These are phyloP conservation scores for Telfairia occidentalis DNA, from an alignment of 331 rosid species.

Conservation along the genomic window DNA sequence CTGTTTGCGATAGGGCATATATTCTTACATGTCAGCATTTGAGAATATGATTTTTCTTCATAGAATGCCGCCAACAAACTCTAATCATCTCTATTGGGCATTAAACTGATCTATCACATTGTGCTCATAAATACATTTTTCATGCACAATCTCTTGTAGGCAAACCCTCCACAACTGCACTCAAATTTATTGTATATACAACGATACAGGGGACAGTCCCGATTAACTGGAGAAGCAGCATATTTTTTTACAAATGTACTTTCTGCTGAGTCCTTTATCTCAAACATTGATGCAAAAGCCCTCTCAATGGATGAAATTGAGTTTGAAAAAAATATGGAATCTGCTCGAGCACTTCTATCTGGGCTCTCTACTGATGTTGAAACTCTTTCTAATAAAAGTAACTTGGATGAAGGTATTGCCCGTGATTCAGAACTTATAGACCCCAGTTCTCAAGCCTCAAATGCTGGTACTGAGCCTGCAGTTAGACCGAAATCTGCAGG, in stretches of 20 bases:
- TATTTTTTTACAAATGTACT: constrained; percentile 90
- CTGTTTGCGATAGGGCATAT: neutral
- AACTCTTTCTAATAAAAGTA: constrained; percentile 31
- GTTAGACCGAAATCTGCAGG: constrained; percentile 29
- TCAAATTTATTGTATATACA: constrained; percentile 83
- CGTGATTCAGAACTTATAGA: constrained; percentile 28
- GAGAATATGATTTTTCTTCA: neutral
- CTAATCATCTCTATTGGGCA: neutral
- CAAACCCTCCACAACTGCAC: constrained; percentile 94
- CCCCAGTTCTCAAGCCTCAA: constrained; percentile 27
- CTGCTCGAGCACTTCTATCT: constrained; percentile 64
- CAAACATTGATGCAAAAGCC: constrained; percentile 82
- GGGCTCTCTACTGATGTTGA: constrained; percentile 59
- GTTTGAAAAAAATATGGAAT: constrained; percentile 80
- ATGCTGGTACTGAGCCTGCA: constrained; percentile 29
- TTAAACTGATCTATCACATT: neutral
- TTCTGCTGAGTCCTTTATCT: constrained; percentile 83
- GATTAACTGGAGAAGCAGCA: constrained; percentile 71
- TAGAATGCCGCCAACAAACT: neutral
- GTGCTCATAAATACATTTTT: constrained; percentile 1
- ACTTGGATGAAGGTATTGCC: constrained; percentile 29
- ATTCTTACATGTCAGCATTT: neutral
- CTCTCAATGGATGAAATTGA: constrained; percentile 84
- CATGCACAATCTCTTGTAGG: constrained; percentile 42
- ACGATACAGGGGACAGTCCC: constrained; percentile 73